Conservation (phyloP, 2,329 filamentous ascomycete species). For the Aureobasidium sp. region DNA sequence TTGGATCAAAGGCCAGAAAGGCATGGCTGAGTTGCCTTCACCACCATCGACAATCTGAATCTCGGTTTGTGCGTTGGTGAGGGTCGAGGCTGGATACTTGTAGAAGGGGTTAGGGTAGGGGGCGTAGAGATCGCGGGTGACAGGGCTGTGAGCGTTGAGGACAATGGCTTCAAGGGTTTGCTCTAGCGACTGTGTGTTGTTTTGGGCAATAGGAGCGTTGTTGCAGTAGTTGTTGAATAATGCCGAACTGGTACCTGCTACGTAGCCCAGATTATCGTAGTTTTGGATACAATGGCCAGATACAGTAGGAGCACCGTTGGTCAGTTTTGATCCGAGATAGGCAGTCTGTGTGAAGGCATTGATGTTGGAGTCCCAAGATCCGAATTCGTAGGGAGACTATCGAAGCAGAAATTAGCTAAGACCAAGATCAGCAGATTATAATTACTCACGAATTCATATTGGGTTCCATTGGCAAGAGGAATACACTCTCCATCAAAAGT, state of each 20-base stretch:
- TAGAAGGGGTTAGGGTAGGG: conserved; percentile 57
- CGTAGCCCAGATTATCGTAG: conserved; percentile 44
- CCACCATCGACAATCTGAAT: conserved; percentile 48
- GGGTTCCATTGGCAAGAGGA: conserved; percentile 46
- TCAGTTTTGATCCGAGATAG: conserved; percentile 55
- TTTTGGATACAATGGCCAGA: conserved; percentile 39
- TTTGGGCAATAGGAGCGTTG: conserved; percentile 19
- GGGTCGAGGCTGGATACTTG: conserved; percentile 39
- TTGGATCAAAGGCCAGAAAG: conserved; percentile 47
- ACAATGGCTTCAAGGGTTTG: conserved; percentile 27
- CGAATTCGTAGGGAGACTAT: conserved; percentile 60
- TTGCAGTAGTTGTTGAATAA: conserved; percentile 34
- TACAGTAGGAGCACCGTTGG: conserved; percentile 37
- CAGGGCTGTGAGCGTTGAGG: conserved; percentile 23
- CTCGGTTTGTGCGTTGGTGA: conserved; percentile 30
- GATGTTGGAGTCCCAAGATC: conserved; percentile 54
- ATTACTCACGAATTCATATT: conserved; percentile 43
- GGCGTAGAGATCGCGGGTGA: conserved; percentile 37
- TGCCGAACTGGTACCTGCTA: conserved; percentile 39
- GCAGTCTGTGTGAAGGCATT: conserved; percentile 53
- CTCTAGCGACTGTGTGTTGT: conserved; percentile 21
- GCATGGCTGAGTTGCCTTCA: conserved; percentile 44
- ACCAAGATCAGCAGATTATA: neutral
- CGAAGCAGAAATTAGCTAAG: neutral
- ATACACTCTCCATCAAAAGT: conserved; percentile 32